Percentiles rank a stretch among this genome's conserved stretches.
phyloP scores from a whole-genome alignment of 2,329 filamentous ascomycete genomes.

The Epichloe bromicola region DNA sequence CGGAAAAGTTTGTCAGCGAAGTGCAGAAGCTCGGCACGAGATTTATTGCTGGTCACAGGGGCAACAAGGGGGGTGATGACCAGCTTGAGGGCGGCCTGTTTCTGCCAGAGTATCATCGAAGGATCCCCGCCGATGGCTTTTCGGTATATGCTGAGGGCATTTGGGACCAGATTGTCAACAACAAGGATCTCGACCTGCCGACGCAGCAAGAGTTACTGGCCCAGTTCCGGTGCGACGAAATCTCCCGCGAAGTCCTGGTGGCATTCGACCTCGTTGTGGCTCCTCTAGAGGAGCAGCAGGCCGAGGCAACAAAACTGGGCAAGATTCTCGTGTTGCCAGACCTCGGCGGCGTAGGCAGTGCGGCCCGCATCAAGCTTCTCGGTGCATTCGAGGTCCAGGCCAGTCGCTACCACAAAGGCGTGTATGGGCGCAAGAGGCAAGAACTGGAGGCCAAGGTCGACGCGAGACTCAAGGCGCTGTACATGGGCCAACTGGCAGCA shows the following conservation, averaged over 20 bases:
- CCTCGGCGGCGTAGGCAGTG: conserved; percentile 60
- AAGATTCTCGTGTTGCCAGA: conserved; percentile 59
- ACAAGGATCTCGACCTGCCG: conserved; percentile 93
- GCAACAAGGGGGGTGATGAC: conserved; percentile 57
- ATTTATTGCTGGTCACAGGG: conserved; percentile 70
- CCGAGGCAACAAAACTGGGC: conserved; percentile 59
- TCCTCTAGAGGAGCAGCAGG: conserved; percentile 78
- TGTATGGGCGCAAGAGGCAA: conserved; percentile 72
- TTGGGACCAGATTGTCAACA: conserved; percentile 98
- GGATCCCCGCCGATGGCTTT: conserved; percentile 96
- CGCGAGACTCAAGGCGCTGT: conserved; percentile 73
- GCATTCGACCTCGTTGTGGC: conserved; percentile 69
- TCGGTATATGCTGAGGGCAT: conserved; percentile 85
- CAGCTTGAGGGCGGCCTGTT: conserved; percentile 71
- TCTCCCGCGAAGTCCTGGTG: conserved; percentile 74
- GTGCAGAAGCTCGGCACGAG: conserved; percentile 67
- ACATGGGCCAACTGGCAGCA: conserved; percentile 74
- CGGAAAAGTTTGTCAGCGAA: conserved; percentile 75
- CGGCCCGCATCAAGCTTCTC: conserved; percentile 58
- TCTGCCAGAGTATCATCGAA: conserved; percentile 83
- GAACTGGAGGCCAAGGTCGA: conserved; percentile 85
- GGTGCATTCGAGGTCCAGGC: conserved; percentile 83
- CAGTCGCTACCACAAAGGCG: conserved; percentile 90
- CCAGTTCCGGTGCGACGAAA: conserved; percentile 96
- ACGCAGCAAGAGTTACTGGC: conserved; percentile 95